Percentiles rank a stretch among this genome's conserved stretches.
These are phyloP conservation scores for Mixia osmundae DNA, from an alignment of 1,284 basidiomycete species.

Conservation along the genomic window DNA sequence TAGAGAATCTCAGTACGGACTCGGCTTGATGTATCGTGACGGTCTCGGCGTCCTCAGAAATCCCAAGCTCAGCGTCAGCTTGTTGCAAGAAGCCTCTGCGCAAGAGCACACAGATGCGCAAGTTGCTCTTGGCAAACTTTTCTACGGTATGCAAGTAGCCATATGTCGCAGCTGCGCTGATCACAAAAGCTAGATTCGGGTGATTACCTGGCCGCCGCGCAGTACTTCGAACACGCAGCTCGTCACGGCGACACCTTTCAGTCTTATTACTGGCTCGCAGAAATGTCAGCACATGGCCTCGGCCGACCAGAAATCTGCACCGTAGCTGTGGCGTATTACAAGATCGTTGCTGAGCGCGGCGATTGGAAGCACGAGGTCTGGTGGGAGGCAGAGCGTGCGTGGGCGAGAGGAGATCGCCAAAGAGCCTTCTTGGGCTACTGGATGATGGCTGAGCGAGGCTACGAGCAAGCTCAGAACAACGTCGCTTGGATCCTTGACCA, in stretches of 20 bases:
- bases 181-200: no score
- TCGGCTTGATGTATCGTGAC: conserved; percentile 80
- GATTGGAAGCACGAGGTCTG: conserved; percentile 68
- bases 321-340: conserved; percentile 68
- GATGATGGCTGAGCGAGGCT: conserved; percentile 77
- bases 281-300: conserved; percentile 36
- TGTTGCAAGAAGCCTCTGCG: conserved; percentile 58
- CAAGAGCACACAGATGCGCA: conserved; percentile 73
- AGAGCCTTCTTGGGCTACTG: conserved; percentile 71
- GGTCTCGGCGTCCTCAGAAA: conserved; percentile 44
- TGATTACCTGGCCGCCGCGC: conserved; percentile 37
- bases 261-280: conserved; percentile 71
- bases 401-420: conserved; percentile 42
- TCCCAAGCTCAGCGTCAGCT: conserved; percentile 32
- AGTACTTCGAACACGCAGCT: conserved; percentile 57
- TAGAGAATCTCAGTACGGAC: conserved; percentile 60
- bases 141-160: conserved; percentile 35
- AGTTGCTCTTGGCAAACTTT: conserved; percentile 64
- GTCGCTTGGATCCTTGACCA: conserved; percentile 79
- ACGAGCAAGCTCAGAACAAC: conserved; percentile 85
- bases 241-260: conserved; percentile 71
- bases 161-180: no score
- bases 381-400: conserved; percentile 53
- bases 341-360: conserved; percentile 65
- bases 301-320: conserved; percentile 41